These are phyloP conservation scores for Fusarium tupiense DNA, from an alignment of 2,329 filamentous ascomycete species.

Conservation along the genomic window DNA sequence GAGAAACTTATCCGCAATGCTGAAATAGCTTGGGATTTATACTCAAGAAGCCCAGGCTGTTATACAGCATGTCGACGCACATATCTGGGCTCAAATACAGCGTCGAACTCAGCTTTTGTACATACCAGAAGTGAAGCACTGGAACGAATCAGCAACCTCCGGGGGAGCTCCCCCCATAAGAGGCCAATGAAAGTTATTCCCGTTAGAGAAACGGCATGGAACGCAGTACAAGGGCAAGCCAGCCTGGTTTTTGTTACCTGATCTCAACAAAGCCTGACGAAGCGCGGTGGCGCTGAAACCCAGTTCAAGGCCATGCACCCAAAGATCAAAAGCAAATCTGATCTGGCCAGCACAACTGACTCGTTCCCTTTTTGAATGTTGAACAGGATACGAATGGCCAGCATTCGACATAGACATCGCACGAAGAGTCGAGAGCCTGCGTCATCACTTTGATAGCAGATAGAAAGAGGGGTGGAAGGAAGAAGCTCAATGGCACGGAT, in stretches of 20 bases:
- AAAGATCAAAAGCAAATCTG: neutral
- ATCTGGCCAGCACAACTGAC: neutral
- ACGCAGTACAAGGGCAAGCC: slow-evolving; percentile 12
- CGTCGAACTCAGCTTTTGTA: neutral
- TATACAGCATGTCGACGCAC: neutral
- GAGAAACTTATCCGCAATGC: neutral
- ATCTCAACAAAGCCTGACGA: slow-evolving; percentile 17
- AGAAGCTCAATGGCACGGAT: neutral
- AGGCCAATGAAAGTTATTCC: slow-evolving; percentile 3
- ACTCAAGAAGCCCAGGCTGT: neutral
- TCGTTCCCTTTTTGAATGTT: slow-evolving; percentile 5
- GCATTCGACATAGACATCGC: neutral
- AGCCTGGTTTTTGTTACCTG: neutral
- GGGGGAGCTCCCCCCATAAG: neutral
- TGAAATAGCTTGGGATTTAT: neutral
- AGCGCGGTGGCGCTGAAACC: slow-evolving; percentile 15
- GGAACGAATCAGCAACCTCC: neutral
- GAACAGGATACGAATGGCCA: neutral
- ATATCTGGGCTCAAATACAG: neutral
- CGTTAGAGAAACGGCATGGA: slow-evolving; percentile 16
- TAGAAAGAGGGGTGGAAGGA: neutral
- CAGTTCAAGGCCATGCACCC: neutral
- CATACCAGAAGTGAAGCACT: neutral
- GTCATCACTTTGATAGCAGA: neutral
- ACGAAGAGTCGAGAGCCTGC: neutral